phyloP scores from a whole-genome alignment of 1,284 basidiomycete genomes.

The Cryptococcus maquisensis region DNA sequence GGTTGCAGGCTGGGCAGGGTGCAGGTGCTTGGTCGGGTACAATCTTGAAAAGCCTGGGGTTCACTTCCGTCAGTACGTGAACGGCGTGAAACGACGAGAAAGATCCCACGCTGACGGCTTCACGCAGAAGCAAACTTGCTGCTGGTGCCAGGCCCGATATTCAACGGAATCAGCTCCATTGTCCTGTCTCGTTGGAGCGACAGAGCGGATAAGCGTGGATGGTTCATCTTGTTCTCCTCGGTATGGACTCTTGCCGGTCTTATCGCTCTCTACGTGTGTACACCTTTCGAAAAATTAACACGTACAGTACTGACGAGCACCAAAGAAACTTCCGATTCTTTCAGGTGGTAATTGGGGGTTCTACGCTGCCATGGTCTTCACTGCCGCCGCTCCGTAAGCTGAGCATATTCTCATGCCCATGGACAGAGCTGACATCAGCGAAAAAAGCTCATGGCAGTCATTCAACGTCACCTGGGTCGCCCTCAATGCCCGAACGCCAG shows the following conservation, averaged over 20 bases:
- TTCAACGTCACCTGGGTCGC: conserved; percentile 8
- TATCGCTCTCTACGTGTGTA: conserved; percentile 6
- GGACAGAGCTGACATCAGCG: no score
- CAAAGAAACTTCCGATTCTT: conserved; percentile 4
- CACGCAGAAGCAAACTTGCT: neutral
- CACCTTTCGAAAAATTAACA: neutral
- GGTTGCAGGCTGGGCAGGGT: neutral
- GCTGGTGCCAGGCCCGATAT: neutral
- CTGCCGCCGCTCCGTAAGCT: conserved; percentile 3
- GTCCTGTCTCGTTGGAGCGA: conserved; percentile 1
- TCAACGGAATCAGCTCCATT: conserved; percentile 1
- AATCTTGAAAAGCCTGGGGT: neutral
- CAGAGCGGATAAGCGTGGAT: conserved; percentile 5
- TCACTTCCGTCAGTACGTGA: neutral
- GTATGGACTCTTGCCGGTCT: conserved; percentile 6
- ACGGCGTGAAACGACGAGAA: neutral
- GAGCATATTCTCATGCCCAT: neutral
- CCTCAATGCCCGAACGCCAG: conserved; percentile 5
- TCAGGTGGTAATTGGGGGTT: conserved; percentile 6
- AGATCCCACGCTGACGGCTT: neutral
- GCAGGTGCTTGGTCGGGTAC: neutral
- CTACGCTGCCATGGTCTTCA: conserved; percentile 9
- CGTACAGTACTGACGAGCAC: neutral
- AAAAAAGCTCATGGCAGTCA: conserved; percentile 2
- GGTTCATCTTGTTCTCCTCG: conserved; percentile 2